Conservation (phyloP, 345 rosid genomes). For the Excoecaria agallocha region DNA sequence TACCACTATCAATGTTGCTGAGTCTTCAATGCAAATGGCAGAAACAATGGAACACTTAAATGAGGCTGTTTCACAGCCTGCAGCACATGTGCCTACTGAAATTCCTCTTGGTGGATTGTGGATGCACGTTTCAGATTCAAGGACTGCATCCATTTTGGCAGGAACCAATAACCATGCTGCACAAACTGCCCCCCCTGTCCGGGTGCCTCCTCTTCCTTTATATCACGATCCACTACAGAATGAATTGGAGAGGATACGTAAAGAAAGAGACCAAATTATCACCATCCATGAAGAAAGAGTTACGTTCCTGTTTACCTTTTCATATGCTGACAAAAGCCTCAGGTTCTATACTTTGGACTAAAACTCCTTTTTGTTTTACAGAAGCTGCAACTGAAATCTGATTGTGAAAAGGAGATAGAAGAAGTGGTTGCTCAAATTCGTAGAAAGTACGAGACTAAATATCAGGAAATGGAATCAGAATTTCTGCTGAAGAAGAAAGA, state of each 20-base stretch:
- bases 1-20: conserved; percentile 5
- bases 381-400: conserved; percentile 44
- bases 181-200: conserved; percentile 26
- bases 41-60: conserved; percentile 16
- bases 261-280: conserved; percentile 34
- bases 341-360: neutral
- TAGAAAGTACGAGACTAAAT: conserved; percentile 39
- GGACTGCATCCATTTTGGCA: conserved; percentile 16
- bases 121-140: conserved; percentile 19
- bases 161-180: conserved; percentile 21
- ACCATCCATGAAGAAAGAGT: conserved; percentile 40
- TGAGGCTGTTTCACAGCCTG: conserved; percentile 21
- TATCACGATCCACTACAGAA: conserved; percentile 53
- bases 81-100: conserved; percentile 16
- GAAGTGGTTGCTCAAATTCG: conserved; percentile 44
- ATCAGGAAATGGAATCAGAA: conserved; percentile 41
- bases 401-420: conserved; percentile 56
- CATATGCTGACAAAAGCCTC: conserved; percentile 9
- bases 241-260: conserved; percentile 49
- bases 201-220: conserved; percentile 22
- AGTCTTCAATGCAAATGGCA: conserved; percentile 13
- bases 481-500: conserved; percentile 34
- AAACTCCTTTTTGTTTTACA: conserved; percentile 28
- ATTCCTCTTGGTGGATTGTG: conserved; percentile 9
- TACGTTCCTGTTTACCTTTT: conserved; percentile 25